These are phyloP conservation scores for Agapanthus africanus DNA, from an alignment of 106 monocot genomes.

Conservation along the genomic window DNA sequence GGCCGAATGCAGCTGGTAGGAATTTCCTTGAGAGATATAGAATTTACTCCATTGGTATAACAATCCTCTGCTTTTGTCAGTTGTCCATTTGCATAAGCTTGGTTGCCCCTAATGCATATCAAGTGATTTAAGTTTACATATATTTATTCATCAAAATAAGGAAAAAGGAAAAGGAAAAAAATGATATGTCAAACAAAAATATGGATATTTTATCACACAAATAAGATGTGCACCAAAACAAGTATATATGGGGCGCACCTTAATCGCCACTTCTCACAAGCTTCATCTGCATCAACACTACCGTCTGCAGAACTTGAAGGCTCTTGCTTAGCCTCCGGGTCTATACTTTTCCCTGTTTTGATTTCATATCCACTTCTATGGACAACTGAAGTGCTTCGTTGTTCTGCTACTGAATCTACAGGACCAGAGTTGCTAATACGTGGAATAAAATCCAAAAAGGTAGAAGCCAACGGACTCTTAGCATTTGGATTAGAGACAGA, in stretches of 20 bases:
- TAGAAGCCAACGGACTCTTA: slow-evolving; percentile 16
- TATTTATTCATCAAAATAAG: no score
- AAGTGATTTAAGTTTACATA: no score
- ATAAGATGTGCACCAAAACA: no score
- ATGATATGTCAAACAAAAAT: no score
- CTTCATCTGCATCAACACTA: slow-evolving; percentile 37
- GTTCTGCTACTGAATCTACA: slow-evolving; percentile 11
- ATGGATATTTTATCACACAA: no score
- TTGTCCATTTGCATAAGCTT: slow-evolving; percentile 76
- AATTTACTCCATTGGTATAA: slow-evolving; percentile 71
- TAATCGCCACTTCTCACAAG: slow-evolving; percentile 90
- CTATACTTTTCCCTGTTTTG: slow-evolving; percentile 18
- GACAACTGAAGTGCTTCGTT: not conserved
- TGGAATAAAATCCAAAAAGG: slow-evolving; percentile 15
- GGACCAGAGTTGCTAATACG: slow-evolving; percentile 18
- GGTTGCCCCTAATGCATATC: slow-evolving; percentile 66
- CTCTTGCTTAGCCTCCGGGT: slow-evolving; percentile 18
- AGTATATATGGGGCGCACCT: no score
- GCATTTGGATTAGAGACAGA: slow-evolving; percentile 6
- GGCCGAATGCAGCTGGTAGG: slow-evolving; percentile 35
- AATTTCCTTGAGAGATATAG: slow-evolving; percentile 39
- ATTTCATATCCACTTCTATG: slow-evolving; percentile 13
- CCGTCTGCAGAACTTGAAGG: slow-evolving; percentile 7
- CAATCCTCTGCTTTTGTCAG: slow-evolving; percentile 81
- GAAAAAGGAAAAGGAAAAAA: no score